Evolutionary conservation across 495 filamentous ascomycete genomes (phyloP).

Genomic region (Xylaria curta): DNA sequence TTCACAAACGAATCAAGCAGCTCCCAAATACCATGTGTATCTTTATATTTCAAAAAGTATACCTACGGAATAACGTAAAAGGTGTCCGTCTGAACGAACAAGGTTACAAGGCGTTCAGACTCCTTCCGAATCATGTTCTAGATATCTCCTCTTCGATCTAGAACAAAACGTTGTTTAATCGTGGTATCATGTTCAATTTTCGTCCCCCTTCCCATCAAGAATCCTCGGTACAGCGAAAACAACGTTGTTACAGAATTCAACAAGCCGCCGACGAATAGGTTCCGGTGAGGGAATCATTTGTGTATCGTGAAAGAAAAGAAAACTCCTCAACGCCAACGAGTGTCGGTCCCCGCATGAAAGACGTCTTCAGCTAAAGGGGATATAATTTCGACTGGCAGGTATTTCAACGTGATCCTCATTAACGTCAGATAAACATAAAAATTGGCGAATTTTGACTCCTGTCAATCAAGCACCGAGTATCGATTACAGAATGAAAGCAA

Average conservation of each 20-base stretch:
- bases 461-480: constrained; percentile 1
- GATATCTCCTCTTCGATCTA: background rate
- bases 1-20: background rate
- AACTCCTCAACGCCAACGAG: constrained; percentile 19
- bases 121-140: background rate
- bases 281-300: constrained; percentile 11
- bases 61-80: background rate
- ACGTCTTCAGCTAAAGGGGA: background rate
- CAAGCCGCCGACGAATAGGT: background rate
- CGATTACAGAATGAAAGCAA: constrained; percentile 32
- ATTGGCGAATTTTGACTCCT: background rate
- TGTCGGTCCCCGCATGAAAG: background rate
- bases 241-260: constrained; percentile 6
- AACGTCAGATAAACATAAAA: constrained; percentile 4
- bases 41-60: background rate
- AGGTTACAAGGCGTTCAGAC: background rate
- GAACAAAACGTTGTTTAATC: background rate
- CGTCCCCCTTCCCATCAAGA: background rate
- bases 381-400: background rate
- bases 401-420: background rate
- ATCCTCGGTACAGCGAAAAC: background rate
- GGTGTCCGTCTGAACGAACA: background rate
- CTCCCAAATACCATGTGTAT: background rate
- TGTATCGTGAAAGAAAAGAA: background rate
- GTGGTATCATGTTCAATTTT: background rate